Conservation (phyloP, 495 filamentous ascomycete species). For the Aspergillus nidulans region DNA sequence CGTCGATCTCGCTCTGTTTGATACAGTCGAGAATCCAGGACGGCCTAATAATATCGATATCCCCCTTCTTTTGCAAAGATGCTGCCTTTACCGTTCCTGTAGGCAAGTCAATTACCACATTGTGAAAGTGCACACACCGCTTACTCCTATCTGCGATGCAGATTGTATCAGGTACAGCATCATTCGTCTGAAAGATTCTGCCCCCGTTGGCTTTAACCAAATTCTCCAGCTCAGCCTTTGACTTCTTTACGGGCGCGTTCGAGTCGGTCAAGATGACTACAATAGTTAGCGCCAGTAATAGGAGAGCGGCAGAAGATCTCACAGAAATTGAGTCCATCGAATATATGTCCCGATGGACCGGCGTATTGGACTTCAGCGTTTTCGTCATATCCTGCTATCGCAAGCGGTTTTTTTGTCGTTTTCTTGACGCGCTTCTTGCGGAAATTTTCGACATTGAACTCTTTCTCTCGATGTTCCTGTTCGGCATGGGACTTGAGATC, state of each 20-base stretch:
- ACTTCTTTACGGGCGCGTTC: constrained; percentile 54
- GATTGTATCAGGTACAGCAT: constrained; percentile 54
- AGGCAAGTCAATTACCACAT: constrained; percentile 11
- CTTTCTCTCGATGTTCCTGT: constrained; percentile 66
- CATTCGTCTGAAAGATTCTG: constrained; percentile 70
- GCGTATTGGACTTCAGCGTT: constrained; percentile 47
- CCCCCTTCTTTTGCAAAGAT: constrained; percentile 66
- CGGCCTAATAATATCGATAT: constrained; percentile 68
- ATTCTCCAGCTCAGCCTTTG: constrained; percentile 77
- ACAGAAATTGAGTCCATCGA: constrained; percentile 77
- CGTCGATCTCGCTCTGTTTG: constrained; percentile 60
- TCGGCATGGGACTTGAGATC: constrained; percentile 68
- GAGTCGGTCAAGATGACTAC: constrained; percentile 60
- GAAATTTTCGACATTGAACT: constrained; percentile 77
- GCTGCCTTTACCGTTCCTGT: constrained; percentile 76
- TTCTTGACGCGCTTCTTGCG: constrained; percentile 59
- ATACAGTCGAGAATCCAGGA: constrained; percentile 84
- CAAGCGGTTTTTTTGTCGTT: constrained; percentile 59
- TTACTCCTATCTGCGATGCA: constrained; percentile 75
- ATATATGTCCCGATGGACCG: constrained; percentile 56
- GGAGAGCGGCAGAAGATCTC: constrained; percentile 23
- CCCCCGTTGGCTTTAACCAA: constrained; percentile 87
- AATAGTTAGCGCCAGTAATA: constrained; percentile 13
- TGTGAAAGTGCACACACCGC: background rate
- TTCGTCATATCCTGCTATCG: constrained; percentile 66